phyloP scores from a whole-genome alignment of 2,329 filamentous ascomycete genomes.

The Herpotrichia juniperi region DNA sequence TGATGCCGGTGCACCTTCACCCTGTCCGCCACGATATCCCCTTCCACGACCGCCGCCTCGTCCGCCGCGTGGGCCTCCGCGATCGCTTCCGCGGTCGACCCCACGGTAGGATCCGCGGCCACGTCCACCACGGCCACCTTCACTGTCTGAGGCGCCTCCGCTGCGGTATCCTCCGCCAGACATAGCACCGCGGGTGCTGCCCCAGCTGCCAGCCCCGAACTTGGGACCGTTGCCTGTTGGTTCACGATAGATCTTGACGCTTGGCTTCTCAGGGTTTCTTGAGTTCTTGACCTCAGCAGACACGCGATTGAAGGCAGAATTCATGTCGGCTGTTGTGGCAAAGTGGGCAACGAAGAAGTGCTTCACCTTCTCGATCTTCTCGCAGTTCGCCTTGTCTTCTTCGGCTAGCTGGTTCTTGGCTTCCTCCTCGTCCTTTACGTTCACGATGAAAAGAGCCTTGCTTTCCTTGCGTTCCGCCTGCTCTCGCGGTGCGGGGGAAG shows the following conservation, averaged over 20 bases:
- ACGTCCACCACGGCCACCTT: constrained; percentile 67
- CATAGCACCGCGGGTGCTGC: constrained; percentile 67
- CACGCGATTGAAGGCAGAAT: constrained; percentile 75
- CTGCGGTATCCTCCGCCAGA: constrained; percentile 82
- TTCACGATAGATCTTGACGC: constrained; percentile 84
- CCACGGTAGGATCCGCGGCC: constrained; percentile 49
- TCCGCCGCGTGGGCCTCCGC: constrained; percentile 45
- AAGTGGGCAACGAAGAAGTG: constrained; percentile 89
- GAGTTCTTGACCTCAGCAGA: constrained; percentile 77
- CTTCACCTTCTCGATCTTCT: constrained; percentile 70
- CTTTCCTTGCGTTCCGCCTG: constrained; percentile 65
- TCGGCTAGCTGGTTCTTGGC: constrained; percentile 81
- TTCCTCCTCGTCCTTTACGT: constrained; percentile 81
- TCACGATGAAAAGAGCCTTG: constrained; percentile 88
- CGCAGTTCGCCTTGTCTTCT: constrained; percentile 82
- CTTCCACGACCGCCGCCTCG: constrained; percentile 49
- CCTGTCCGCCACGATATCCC: constrained; percentile 41
- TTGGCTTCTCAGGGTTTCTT: constrained; percentile 79
- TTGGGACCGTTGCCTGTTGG: constrained; percentile 56
- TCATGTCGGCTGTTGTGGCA: constrained; percentile 77
- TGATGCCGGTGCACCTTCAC: constrained; percentile 41
- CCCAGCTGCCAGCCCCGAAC: constrained; percentile 64
- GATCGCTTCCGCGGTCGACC: constrained; percentile 61
- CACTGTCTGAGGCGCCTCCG: constrained; percentile 76
- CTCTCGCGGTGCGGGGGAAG: constrained; percentile 56